These are phyloP conservation scores for Aspergillus sp. DNA, from an alignment of 2,329 filamentous ascomycete species.

Conservation along the genomic window DNA sequence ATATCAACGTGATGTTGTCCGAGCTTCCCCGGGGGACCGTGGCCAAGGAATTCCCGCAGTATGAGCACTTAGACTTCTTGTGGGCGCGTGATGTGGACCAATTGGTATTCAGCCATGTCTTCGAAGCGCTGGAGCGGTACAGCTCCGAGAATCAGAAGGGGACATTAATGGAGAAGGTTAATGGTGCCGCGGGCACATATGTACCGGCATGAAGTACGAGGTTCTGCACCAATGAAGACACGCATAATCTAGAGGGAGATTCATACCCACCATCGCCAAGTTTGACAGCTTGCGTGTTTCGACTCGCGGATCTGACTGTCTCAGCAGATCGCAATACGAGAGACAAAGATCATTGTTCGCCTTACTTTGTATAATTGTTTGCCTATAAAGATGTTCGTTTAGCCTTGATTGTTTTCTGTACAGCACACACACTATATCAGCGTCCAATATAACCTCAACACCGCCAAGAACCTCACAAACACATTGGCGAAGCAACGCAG, in stretches of 20 bases:
- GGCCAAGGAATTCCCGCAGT: slow-evolving; percentile 83
- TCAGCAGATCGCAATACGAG: neutral
- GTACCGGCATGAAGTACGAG: slow-evolving; percentile 1
- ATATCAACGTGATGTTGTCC: slow-evolving; percentile 88
- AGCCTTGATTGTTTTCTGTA: neutral
- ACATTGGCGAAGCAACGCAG: neutral
- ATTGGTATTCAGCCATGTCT: slow-evolving; percentile 87
- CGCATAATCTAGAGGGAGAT: neutral
- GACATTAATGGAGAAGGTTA: slow-evolving; percentile 8
- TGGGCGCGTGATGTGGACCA: slow-evolving; percentile 85
- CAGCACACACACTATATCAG: neutral
- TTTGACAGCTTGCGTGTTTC: neutral
- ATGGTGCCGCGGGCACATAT: slow-evolving; percentile 13
- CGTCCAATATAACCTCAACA: neutral
- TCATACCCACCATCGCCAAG: neutral
- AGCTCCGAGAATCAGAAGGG: slow-evolving; percentile 12
- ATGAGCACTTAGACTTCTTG: slow-evolving; percentile 94
- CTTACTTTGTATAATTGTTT: neutral
- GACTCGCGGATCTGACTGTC: neutral
- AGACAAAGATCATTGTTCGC: neutral
- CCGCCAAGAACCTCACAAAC: neutral
- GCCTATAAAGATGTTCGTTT: neutral
- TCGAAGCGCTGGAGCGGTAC: slow-evolving; percentile 78
- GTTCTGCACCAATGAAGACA: neutral
- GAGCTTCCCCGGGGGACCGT: slow-evolving; percentile 83